Percentiles rank a stretch among this genome's conserved stretches.
phyloP scores from a whole-genome alignment of 2,329 filamentous ascomycete species.

The Karstenula rhodostoma region DNA sequence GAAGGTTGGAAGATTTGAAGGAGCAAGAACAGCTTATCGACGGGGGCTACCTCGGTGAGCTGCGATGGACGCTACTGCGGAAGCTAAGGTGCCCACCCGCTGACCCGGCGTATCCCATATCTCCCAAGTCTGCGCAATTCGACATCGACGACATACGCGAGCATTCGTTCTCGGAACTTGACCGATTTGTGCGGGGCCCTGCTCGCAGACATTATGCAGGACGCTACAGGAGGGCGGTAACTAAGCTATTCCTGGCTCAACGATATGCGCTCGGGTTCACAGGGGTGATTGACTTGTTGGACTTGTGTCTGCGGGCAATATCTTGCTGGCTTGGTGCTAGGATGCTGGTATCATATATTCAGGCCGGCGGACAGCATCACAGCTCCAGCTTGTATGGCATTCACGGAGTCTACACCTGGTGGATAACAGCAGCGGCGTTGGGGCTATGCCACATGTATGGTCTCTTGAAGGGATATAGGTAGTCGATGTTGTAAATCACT shows the following conservation, averaged over 20 bases:
- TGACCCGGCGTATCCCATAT: constrained; percentile 46
- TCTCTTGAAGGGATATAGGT: constrained; percentile 39
- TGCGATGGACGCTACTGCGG: constrained; percentile 50
- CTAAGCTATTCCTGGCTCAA: constrained; percentile 54
- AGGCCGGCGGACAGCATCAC: neutral
- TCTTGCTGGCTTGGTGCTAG: constrained; percentile 47
- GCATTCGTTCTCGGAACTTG: constrained; percentile 50
- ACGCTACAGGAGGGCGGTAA: constrained; percentile 49
- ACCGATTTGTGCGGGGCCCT: constrained; percentile 44
- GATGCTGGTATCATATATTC: neutral
- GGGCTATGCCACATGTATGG: constrained; percentile 35
- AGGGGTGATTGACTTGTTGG: constrained; percentile 67
- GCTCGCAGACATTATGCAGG: constrained; percentile 24
- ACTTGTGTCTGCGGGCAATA: constrained; percentile 75
- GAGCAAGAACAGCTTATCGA: neutral
- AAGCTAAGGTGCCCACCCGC: constrained; percentile 52
- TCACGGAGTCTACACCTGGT: neutral
- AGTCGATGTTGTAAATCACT: neutral
- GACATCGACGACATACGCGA: constrained; percentile 49
- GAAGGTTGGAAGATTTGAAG: constrained; percentile 50
- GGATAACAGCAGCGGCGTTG: constrained; percentile 16
- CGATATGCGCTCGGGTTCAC: constrained; percentile 49
- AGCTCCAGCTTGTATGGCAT: constrained; percentile 14
- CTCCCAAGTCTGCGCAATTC: constrained; percentile 21
- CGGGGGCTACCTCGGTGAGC: constrained; percentile 27